Evolutionary conservation across 176 grass and related monocot genomes (phyloP).

Genomic region (Zoysia pacifica): DNA sequence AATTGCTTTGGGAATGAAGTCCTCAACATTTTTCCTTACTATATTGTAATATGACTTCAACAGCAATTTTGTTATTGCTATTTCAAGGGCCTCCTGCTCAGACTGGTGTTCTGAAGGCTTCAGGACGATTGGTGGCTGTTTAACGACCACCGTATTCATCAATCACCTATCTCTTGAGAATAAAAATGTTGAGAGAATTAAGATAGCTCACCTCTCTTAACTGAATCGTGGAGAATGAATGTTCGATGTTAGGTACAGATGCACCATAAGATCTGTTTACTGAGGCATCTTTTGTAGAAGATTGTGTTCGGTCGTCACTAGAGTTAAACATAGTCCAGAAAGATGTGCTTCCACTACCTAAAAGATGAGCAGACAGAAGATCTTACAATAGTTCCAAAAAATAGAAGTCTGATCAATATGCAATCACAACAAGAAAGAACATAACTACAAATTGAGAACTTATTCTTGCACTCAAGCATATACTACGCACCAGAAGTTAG

Average conservation of each 20-base stretch:
- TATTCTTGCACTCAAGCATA: conserved; percentile 1
- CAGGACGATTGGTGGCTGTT: conserved; percentile 80
- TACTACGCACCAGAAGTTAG: neutral
- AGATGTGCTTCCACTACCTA: conserved; percentile 66
- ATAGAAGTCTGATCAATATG: too few relatives aligned
- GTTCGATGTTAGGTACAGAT: conserved; percentile 52
- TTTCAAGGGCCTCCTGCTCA: conserved; percentile 94
- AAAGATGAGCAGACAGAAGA: conserved; percentile 27
- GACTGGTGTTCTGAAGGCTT: conserved; percentile 93
- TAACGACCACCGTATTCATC: conserved; percentile 31
- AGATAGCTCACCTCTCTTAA: conserved; percentile 70
- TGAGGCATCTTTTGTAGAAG: conserved; percentile 62
- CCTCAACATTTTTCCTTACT: conserved; percentile 95
- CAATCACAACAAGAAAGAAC: neutral
- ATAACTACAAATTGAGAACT: neutral
- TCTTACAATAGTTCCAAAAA: too few relatives aligned
- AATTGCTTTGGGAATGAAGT: conserved; percentile 90
- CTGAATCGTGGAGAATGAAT: conserved; percentile 72
- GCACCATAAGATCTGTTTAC: conserved; percentile 57
- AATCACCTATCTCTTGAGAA: conserved; percentile 33
- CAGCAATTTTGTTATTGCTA: conserved; percentile 93
- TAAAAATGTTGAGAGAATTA: conserved; percentile 19
- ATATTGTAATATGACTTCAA: conserved; percentile 99
- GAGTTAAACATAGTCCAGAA: conserved; percentile 85
- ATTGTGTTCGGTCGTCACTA: conserved; percentile 63